A percentile compares a stretch with the other conserved stretches of the same genome.
phyloP scores from a whole-genome alignment of 768 basidiomycete species.

The Tephrocybe sp. region DNA sequence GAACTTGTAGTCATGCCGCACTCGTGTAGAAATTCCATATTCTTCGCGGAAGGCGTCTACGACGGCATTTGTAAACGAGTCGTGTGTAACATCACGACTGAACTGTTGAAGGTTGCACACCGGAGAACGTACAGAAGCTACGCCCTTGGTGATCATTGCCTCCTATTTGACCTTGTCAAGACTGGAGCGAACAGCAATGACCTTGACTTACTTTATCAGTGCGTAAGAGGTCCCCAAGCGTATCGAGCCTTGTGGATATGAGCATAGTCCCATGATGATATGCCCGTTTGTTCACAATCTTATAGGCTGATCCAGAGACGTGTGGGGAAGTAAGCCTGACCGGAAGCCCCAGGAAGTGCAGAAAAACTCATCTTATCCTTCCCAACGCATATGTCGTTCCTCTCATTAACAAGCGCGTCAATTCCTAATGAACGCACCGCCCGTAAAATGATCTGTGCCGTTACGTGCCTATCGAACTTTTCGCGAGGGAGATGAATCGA shows the following conservation, averaged over 20 bases:
- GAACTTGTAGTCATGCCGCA: conserved; percentile 11
- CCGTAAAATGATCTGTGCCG: conserved; percentile 73
- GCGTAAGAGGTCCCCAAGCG: conserved; percentile 71
- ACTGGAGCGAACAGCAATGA: not conserved
- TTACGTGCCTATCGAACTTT: conserved; percentile 76
- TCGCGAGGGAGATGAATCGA: conserved; percentile 86
- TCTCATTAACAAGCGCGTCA: conserved; percentile 77
- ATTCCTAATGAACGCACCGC: conserved; percentile 80
- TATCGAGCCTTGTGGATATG: conserved; percentile 74
- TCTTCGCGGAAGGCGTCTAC: conserved; percentile 63
- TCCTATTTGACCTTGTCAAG: conserved; percentile 46
- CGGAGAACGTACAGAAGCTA: conserved; percentile 90
- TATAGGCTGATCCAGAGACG: conserved; percentile 98
- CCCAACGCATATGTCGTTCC: conserved; percentile 90
- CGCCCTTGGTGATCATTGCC: conserved; percentile 80
- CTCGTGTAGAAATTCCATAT: conserved; percentile 42
- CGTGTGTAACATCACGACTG: conserved; percentile 56
- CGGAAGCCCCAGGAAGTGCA: not conserved
- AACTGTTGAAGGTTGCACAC: conserved; percentile 79
- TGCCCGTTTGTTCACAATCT: conserved; percentile 85
- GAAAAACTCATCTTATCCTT: conserved; percentile 79
- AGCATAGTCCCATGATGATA: conserved; percentile 99
- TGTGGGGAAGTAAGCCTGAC: conserved; percentile 32
- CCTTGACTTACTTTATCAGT: conserved; percentile 57
- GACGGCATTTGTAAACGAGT: conserved; percentile 69